These are phyloP conservation scores for Aspergillus carbonarius DNA, from an alignment of 2,329 filamentous ascomycete genomes.

Conservation along the genomic window DNA sequence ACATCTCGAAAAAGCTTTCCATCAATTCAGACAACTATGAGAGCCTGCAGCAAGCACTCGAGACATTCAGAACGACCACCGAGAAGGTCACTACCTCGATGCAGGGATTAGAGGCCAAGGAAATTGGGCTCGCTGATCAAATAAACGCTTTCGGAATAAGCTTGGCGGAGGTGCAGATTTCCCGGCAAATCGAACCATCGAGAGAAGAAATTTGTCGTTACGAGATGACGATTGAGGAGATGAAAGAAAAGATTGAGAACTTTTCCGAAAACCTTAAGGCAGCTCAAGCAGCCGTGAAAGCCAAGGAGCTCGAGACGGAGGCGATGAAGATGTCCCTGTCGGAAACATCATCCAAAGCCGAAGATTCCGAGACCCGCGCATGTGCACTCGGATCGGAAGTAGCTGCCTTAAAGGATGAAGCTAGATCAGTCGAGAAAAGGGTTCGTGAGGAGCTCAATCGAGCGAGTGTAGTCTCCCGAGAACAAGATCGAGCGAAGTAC, in stretches of 20 bases:
- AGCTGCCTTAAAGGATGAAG: slow-evolving; percentile 19
- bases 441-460: slow-evolving; percentile 32
- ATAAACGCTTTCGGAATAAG: slow-evolving; percentile 22
- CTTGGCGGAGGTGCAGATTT: slow-evolving; percentile 21
- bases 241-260: slow-evolving; percentile 28
- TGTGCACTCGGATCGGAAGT: slow-evolving; percentile 24
- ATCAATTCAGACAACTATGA: slow-evolving; percentile 18
- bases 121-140: slow-evolving; percentile 29
- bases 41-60: slow-evolving; percentile 21
- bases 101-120: slow-evolving; percentile 22
- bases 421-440: slow-evolving; percentile 22
- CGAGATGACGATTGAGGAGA: slow-evolving; percentile 22
- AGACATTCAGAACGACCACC: slow-evolving; percentile 19
- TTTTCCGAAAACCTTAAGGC: slow-evolving; percentile 17
- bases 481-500: slow-evolving; percentile 29
- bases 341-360: slow-evolving; percentile 17
- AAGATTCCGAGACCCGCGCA: slow-evolving; percentile 19
- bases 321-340: slow-evolving; percentile 20
- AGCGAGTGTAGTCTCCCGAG: slow-evolving; percentile 29
- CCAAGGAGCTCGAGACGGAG: slow-evolving; percentile 22
- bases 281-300: slow-evolving; percentile 15
- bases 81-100: slow-evolving; percentile 20
- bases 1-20: slow-evolving; percentile 24
- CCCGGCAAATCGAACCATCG: slow-evolving; percentile 17
- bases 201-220: slow-evolving; percentile 26